Percentiles rank a stretch among this genome's conserved stretches.
Conservation (phyloP, 2,329 filamentous ascomycete genomes). For the Fusarium sp. region DNA sequence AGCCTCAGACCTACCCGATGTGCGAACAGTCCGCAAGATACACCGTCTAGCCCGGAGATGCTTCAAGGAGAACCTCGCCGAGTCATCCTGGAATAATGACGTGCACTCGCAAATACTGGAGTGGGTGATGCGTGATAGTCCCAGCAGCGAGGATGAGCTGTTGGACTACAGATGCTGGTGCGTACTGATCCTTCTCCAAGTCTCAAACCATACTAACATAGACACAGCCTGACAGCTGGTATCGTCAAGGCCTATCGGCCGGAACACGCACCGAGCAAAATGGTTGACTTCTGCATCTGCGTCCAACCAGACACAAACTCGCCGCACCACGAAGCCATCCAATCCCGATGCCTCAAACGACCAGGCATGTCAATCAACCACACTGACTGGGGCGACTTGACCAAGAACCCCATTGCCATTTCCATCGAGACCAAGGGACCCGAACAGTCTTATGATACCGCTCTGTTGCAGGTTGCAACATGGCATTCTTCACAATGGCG, state of each 20-base stretch:
- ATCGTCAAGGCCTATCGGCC: background rate
- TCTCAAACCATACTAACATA: background rate
- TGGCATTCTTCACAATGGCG: constrained; percentile 11
- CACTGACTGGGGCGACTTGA: constrained; percentile 11
- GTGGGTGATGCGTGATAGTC: constrained; percentile 6
- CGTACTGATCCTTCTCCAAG: background rate
- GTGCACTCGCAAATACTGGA: constrained; percentile 7
- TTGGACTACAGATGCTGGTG: background rate
- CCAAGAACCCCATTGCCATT: constrained; percentile 5
- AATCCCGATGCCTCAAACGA: background rate
- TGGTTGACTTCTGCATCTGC: constrained; percentile 14
- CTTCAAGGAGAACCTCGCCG: constrained; percentile 9
- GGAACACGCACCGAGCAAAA: constrained; percentile 1
- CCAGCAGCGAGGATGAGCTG: background rate
- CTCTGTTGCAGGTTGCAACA: constrained; percentile 6
- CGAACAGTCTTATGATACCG: constrained; percentile 3
- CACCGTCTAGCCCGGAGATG: constrained; percentile 6
- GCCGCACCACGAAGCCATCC: background rate
- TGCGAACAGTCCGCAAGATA: constrained; percentile 6
- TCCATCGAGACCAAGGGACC: constrained; percentile 2
- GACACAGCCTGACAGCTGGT: constrained; percentile 9
- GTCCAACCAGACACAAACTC: background rate
- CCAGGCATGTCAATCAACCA: constrained; percentile 9
- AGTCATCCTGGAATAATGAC: constrained; percentile 14
- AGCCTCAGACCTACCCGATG: background rate